Percentiles rank a stretch among this genome's conserved stretches.
Evolutionary conservation across 2,329 filamentous ascomycete genomes (phyloP).

Genomic region (Penicillium sp.): DNA sequence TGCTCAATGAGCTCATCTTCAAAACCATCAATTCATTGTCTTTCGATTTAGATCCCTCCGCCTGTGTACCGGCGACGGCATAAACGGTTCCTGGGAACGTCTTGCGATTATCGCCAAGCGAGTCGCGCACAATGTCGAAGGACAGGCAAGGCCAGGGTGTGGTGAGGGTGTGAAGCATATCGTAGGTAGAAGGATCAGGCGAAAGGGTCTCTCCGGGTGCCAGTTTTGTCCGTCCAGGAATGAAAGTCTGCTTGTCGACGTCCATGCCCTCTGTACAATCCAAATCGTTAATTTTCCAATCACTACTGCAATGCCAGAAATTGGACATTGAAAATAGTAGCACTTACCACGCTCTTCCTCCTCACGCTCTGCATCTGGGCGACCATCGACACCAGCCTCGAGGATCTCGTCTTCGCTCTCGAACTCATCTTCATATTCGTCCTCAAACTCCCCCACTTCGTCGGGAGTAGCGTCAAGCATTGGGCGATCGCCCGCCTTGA

Average conservation of each 20-base stretch:
- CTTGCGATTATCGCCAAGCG: constrained; percentile 82
- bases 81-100: constrained; percentile 96
- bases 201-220: constrained; percentile 87
- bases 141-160: constrained; percentile 97
- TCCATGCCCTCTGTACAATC: constrained; percentile 72
- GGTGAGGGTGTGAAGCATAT: constrained; percentile 93
- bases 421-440: constrained; percentile 93
- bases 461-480: constrained; percentile 50
- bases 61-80: constrained; percentile 91
- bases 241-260: constrained; percentile 90
- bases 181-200: constrained; percentile 91
- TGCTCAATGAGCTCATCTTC: constrained; percentile 89
- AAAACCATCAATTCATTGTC: constrained; percentile 96
- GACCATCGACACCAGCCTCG: constrained; percentile 89
- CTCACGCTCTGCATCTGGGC: constrained; percentile 88
- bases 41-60: constrained; percentile 68
- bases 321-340: neutral
- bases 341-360: constrained; percentile 71
- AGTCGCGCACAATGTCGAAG: constrained; percentile 86
- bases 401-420: constrained; percentile 91
- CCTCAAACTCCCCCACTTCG: constrained; percentile 64
- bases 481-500: constrained; percentile 64
- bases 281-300: neutral
- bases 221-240: constrained; percentile 89
- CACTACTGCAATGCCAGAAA: neutral